Percentiles rank a stretch among this genome's conserved stretches.
Evolutionary conservation across 2,329 filamentous ascomycete genomes (phyloP).

Genomic region (Pyricularia grisea): DNA sequence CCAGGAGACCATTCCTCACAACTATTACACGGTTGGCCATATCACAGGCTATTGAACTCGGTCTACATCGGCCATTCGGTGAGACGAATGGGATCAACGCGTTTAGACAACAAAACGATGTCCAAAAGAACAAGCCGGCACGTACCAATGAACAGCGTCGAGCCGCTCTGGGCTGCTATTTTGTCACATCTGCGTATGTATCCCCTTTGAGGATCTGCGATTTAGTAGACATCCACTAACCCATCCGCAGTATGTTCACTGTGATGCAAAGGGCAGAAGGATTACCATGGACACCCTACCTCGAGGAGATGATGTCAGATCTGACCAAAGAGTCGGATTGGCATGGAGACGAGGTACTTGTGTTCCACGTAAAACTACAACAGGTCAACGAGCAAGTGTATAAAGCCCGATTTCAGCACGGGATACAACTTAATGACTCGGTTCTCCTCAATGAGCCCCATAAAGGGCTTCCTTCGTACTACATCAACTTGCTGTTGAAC

Average conservation of each 20-base stretch:
- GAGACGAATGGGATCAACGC: conserved; percentile 18
- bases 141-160: conserved; percentile 35
- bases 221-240: background rate
- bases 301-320: conserved; percentile 45
- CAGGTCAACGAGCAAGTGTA: conserved; percentile 25
- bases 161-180: conserved; percentile 35
- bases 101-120: conserved; percentile 15
- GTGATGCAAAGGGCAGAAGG: conserved; percentile 35
- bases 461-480: conserved; percentile 12
- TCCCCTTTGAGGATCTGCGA: background rate
- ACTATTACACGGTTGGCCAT: conserved; percentile 30
- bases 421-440: conserved; percentile 9
- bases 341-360: conserved; percentile 39
- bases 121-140: conserved; percentile 4
- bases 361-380: conserved; percentile 29
- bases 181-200: conserved; percentile 26
- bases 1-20: conserved; percentile 30
- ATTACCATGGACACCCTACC: conserved; percentile 46
- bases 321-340: conserved; percentile 35
- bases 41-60: conserved; percentile 33
- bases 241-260: conserved; percentile 14
- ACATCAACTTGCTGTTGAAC: conserved; percentile 14
- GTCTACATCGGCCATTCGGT: conserved; percentile 28
- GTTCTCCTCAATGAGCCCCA: background rate
- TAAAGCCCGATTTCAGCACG: conserved; percentile 12